Evolutionary conservation across 1,284 basidiomycete species (phyloP), one percentile per base, ranked within the genome.

Genomic region (Phenoliferia sp.): DNA sequence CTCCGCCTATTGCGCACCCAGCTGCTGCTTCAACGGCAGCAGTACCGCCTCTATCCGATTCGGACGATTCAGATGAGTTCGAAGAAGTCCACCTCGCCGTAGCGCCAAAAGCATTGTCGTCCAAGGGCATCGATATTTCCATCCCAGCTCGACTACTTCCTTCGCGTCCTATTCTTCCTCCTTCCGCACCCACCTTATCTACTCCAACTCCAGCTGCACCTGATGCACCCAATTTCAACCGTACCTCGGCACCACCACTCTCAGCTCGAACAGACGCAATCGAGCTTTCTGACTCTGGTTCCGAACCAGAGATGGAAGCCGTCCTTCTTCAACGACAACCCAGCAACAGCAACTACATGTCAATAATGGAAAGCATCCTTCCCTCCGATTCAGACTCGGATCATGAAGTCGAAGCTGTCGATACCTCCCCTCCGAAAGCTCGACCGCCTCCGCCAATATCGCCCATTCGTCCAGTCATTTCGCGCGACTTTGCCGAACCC

Each of bases 41-140:
- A 15, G 50, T 54, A 15, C 16, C n/a, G 56, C 26, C 26, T 19
- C n/a, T 16, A 26, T 31, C 34, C 34, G 66, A 63, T 3, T 62
- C 68, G 29, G 68, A 69, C 52, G 68, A 65, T 44, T 67, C 64
- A 6, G 70, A 68, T 22, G 64, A 32, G 2, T 71, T 70, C 15
- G 71, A 73, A 35, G 67, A 69, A 39, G 64, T 73, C 6, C 29
- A 63, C 2, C 0, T 29, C 50, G 35, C 52, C 35, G n/a, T n/a
- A n/a, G 31, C 58, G 36, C 26, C 26, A 32, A 9, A 2, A 31
- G 28, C 1, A 29, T 39, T 15, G 29, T 12, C 39, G 39, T 12
- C 39, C 5, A 52, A 52, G 48, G 6, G 5, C 48, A 19, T 52
- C 48, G 19, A 5, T 26, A 52, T 52, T 26, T 52, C 48, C 28